Evolutionary conservation across 306 rosid genomes (phyloP).

Genomic region (Pachyrhizus erosus): DNA sequence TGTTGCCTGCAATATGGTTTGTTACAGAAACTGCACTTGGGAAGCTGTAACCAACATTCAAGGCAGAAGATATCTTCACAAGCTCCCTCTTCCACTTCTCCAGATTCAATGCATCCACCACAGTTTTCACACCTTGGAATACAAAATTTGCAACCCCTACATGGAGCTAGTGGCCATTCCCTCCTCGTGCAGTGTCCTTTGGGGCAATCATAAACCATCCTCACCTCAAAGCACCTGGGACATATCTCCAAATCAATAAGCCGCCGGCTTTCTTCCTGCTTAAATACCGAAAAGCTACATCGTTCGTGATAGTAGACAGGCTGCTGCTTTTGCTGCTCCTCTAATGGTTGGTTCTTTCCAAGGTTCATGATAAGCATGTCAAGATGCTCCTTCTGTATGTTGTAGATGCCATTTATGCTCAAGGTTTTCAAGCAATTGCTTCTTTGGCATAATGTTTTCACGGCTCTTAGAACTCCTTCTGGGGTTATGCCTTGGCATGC

Average conservation of each 20-base stretch:
- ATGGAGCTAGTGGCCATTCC: slow-evolving; percentile 36
- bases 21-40: slow-evolving; percentile 83
- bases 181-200: slow-evolving; percentile 56
- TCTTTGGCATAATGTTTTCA: slow-evolving; percentile 59
- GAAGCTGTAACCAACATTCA: slow-evolving; percentile 77
- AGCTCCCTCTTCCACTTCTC: slow-evolving; percentile 62
- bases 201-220: slow-evolving; percentile 73
- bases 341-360: slow-evolving; percentile 34
- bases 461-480: slow-evolving; percentile 67
- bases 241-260: slow-evolving; percentile 69
- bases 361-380: slow-evolving; percentile 53
- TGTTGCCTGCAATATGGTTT: slow-evolving; percentile 81
- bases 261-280: slow-evolving; percentile 26
- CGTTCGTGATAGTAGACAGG: slow-evolving; percentile 54
- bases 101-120: slow-evolving; percentile 58
- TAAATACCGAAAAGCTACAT: slow-evolving; percentile 1
- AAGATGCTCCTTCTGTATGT: slow-evolving; percentile 63
- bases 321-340: slow-evolving; percentile 39
- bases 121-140: slow-evolving; percentile 84
- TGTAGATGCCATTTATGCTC: slow-evolving; percentile 72
- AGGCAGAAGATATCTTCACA: slow-evolving; percentile 68
- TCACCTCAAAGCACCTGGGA: slow-evolving; percentile 64
- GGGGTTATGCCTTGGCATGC: slow-evolving; percentile 82
- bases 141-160: slow-evolving; percentile 75
- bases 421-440: slow-evolving; percentile 57